Evolutionary conservation across 1,139 yeast species (phyloP), one percentile per base, ranked within the genome.

Genomic region (Schwanniomyces etchellsii): DNA sequence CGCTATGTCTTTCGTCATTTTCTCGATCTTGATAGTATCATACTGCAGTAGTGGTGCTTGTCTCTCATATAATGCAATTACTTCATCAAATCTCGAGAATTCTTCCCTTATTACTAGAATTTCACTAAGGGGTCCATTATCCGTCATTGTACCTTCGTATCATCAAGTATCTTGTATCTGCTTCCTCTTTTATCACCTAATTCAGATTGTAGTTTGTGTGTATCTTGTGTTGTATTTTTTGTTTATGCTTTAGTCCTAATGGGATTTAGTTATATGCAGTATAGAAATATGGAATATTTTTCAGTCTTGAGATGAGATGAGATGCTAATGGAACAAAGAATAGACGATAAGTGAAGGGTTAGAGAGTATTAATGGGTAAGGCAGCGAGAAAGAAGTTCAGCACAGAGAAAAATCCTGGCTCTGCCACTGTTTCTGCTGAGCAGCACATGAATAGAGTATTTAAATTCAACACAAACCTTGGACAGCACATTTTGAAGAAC

Each of bases 401-500:
- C 14, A 62, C 68, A 1, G 60, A 66, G 11, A 44, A 59, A 2
- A 48, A 48, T 47, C 70, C 70, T 30, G 77, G 65, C 22, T 74
- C 58, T 44, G 14, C 11, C 10, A 56, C 52, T 13, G 85, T 70
- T 27, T 73, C 80, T 6, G 81, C 83, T 7, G 84, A 79, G 34
- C 77, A 77, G 48, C 81, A 76, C 49, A 59, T 80, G 55, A 81
- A 80, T 52, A 79, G 93, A 2, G 96, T 88, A 27, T 89, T 89
- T 73, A 89, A 88, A 51, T 89, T 91, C 76, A 93, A 91, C 60
- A 91, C 97, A 20, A 93, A 85, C 50, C 70, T 91, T 36, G 99
- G 99, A 40, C 99, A 91, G 64, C 99, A 91, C 68, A 88, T 91
- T 45, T 70, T 91, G 52, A 91, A 91, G 52, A 91, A 91, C 55